A percentile compares a stretch with the other conserved stretches of the same genome.
phyloP scores from a whole-genome alignment of 2,329 filamentous ascomycete genomes.

The Cryphonectria japonica region DNA sequence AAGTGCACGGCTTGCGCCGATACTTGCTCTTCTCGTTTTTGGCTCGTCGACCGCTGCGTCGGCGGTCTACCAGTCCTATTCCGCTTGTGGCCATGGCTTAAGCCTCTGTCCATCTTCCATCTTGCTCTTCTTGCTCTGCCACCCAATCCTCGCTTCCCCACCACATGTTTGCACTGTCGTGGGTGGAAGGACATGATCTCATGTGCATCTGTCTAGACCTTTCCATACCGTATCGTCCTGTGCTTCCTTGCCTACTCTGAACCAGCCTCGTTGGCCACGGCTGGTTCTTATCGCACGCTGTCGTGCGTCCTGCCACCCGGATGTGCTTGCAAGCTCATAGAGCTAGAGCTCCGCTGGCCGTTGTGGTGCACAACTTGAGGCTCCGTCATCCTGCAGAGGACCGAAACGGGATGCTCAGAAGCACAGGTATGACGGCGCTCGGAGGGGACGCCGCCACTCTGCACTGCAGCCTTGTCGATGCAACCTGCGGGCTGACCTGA shows the following conservation, averaged over 20 bases:
- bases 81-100: background rate
- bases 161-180: background rate
- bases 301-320: constrained; percentile 1
- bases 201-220: background rate
- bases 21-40: constrained; percentile 1
- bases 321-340: background rate
- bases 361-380: background rate
- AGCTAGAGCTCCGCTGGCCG: background rate
- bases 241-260: background rate
- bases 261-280: background rate
- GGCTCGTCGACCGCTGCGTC: background rate
- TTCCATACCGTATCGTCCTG: background rate
- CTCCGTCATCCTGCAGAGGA: constrained; percentile 3
- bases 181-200: constrained; percentile 1
- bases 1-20: constrained; percentile 21
- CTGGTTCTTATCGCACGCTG: constrained; percentile 4
- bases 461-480: constrained; percentile 26
- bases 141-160: too few species aligned
- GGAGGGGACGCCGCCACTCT: constrained; percentile 16
- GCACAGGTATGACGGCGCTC: constrained; percentile 20
- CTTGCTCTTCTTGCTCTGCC: background rate
- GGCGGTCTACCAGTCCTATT: background rate
- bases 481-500: constrained; percentile 16
- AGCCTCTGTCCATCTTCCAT: background rate
- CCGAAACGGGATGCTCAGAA: background rate